A percentile compares a stretch with the other conserved stretches of the same genome.
These are phyloP conservation scores for Metschnikowia cubensis DNA, from an alignment of 805 yeast genomes.

Conservation along the genomic window DNA sequence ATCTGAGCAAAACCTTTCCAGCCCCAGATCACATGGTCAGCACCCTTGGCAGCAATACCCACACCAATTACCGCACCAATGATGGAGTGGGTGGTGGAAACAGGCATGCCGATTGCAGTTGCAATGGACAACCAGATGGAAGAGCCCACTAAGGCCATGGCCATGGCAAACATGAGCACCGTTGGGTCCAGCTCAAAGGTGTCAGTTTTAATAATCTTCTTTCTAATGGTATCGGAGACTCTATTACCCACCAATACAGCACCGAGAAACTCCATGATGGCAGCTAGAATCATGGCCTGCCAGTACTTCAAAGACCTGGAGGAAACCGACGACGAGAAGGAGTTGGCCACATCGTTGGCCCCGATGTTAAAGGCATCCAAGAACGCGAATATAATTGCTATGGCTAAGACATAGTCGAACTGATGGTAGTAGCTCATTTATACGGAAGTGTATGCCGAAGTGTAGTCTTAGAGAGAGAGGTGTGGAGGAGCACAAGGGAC, in stretches of 20 bases:
- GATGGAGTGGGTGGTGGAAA: slow-evolving; percentile 75
- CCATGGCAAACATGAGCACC: slow-evolving; percentile 70
- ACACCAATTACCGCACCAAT: slow-evolving; percentile 75
- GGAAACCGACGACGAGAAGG: slow-evolving; percentile 73
- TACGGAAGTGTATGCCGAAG: not conserved
- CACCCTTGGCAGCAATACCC: slow-evolving; percentile 70
- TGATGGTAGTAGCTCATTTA: slow-evolving; percentile 42
- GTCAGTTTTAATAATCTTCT: slow-evolving; percentile 53
- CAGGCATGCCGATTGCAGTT: slow-evolving; percentile 69
- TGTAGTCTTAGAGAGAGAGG: not conserved
- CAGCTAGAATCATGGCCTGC: slow-evolving; percentile 75
- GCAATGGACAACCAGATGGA: slow-evolving; percentile 68
- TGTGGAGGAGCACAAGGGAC: not conserved
- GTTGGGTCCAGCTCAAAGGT: slow-evolving; percentile 56
- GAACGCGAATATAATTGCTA: slow-evolving; percentile 66
- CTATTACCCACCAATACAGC: slow-evolving; percentile 71
- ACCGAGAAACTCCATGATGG: slow-evolving; percentile 68
- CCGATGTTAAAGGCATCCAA: slow-evolving; percentile 79
- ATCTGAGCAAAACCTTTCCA: slow-evolving; percentile 72
- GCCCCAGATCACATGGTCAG: slow-evolving; percentile 61
- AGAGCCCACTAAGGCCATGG: slow-evolving; percentile 71
- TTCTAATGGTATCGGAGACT: slow-evolving; percentile 69
- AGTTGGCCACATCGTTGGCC: slow-evolving; percentile 79
- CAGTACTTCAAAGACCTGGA: slow-evolving; percentile 64
- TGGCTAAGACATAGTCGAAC: slow-evolving; percentile 68